Percentiles rank a stretch among this genome's conserved stretches.
These are phyloP conservation scores for Solanum sparsipilum DNA, from an alignment of 257 asterid species.

Conservation along the genomic window DNA sequence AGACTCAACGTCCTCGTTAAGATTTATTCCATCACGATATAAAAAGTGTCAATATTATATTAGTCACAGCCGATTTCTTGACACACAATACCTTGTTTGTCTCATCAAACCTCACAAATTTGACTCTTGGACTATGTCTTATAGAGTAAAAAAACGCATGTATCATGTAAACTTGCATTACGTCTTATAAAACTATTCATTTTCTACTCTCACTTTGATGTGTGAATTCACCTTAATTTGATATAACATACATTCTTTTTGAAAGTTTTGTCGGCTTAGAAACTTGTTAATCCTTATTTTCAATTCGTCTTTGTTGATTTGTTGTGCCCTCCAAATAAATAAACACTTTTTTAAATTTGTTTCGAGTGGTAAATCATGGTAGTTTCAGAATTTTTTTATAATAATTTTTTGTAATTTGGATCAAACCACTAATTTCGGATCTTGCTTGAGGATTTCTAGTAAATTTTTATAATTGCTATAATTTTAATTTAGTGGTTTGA, in stretches of 20 bases:
- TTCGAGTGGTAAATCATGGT: background rate
- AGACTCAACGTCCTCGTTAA: background rate
- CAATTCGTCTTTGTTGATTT: too few relatives aligned
- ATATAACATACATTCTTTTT: too few relatives aligned
- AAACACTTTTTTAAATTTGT: too few relatives aligned
- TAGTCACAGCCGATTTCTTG: background rate
- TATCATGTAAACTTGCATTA: background rate
- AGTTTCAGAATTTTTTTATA: background rate
- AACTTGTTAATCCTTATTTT: too few relatives aligned
- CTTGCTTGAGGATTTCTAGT: background rate
- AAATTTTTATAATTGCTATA: background rate
- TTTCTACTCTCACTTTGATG: too few relatives aligned
- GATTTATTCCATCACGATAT: background rate
- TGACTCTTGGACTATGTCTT: too few relatives aligned
- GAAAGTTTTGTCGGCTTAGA: too few relatives aligned
- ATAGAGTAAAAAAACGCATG: background rate
- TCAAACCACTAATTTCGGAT: background rate
- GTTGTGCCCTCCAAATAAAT: too few relatives aligned
- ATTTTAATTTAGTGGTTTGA: background rate
- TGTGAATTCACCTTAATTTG: too few relatives aligned
- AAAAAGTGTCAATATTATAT: background rate
- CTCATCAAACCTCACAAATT: too few relatives aligned
- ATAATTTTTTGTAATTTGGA: background rate
- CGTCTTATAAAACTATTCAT: background rate
- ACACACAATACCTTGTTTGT: background rate